A percentile compares a stretch with the other conserved stretches of the same genome.
Conservation (phyloP, 352 stramenopile species). For the Phytophthora boehmeriae region DNA sequence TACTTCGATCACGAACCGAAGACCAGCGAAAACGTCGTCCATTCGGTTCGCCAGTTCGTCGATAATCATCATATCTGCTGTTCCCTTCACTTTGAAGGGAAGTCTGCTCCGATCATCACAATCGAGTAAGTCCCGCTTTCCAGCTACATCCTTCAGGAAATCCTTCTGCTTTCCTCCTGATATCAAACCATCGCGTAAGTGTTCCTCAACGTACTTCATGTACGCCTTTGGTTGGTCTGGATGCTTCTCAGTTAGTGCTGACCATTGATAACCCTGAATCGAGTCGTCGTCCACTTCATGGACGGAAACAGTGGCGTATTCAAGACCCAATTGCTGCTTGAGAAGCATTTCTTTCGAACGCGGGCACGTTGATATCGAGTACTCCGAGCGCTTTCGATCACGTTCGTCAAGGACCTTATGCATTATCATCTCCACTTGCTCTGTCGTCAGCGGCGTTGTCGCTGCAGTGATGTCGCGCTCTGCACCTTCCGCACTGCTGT, state of each 20-base stretch:
- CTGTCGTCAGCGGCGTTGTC: not conserved
- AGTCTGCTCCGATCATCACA: constrained; percentile 5
- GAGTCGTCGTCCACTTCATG: not conserved
- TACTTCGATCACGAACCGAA: constrained; percentile 11
- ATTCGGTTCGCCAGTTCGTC: constrained; percentile 17
- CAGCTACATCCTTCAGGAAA: constrained; percentile 18
- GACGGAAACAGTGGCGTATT: not conserved
- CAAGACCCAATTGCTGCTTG: too few relatives aligned
- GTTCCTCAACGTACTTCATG: constrained; percentile 1
- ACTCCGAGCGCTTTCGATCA: too few relatives aligned
- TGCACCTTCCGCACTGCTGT: too few relatives aligned
- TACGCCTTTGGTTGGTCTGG: constrained; percentile 1
- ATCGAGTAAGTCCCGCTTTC: constrained; percentile 12
- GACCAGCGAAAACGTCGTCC: constrained; percentile 7
- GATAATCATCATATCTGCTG: constrained; percentile 21
- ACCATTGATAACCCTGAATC: not conserved
- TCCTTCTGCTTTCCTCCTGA: constrained; percentile 3
- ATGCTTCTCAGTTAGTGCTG: not conserved
- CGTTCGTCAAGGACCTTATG: not conserved
- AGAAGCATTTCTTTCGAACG: too few relatives aligned
- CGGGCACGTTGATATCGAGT: too few relatives aligned
- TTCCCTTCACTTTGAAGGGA: constrained; percentile 22
- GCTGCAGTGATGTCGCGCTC: not conserved
- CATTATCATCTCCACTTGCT: not conserved
- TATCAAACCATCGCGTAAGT: constrained; percentile 1